Conservation (phyloP, 148 eudicot species). For the Heliosperma pusillum region DNA sequence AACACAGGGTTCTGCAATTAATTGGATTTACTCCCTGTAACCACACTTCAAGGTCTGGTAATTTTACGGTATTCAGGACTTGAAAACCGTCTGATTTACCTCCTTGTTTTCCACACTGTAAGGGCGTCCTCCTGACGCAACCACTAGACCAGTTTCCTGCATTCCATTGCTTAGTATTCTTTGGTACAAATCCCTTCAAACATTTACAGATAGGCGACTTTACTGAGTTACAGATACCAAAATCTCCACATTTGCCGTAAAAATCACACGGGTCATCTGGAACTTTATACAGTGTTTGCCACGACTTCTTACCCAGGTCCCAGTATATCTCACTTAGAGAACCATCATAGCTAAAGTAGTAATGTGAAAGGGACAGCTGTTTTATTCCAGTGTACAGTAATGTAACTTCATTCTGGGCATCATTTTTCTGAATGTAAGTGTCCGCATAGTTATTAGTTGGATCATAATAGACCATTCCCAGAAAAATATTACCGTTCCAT, state of each 20-base stretch:
- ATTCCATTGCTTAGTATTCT: conserved; percentile 35
- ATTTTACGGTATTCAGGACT: conserved; percentile 26
- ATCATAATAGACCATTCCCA: conserved; percentile 2
- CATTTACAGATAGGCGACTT: conserved; percentile 42
- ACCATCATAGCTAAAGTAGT: conserved; percentile 24
- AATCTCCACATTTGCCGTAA: conserved; percentile 51
- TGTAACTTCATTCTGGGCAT: neutral
- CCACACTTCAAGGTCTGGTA: conserved; percentile 25
- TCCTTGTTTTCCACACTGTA: conserved; percentile 31
- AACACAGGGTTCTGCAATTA: conserved; percentile 33
- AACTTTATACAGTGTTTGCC: conserved; percentile 4
- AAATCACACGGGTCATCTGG: conserved; percentile 32
- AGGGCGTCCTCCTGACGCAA: conserved; percentile 32
- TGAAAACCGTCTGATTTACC: conserved; percentile 35
- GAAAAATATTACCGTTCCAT: conserved; percentile 1
- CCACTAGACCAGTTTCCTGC: conserved; percentile 46
- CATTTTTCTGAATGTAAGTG: conserved; percentile 3
- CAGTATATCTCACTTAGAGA: conserved; percentile 10
- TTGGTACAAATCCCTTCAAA: conserved; percentile 49
- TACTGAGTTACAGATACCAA: conserved; percentile 48
- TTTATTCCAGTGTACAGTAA: neutral
- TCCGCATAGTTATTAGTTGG: neutral
- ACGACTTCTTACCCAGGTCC: conserved; percentile 6
- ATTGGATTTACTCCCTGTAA: neutral
- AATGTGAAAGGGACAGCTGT: neutral